Percentiles rank a stretch among this genome's conserved stretches.
These are phyloP conservation scores for Penicillium freii DNA, from an alignment of 2,329 filamentous ascomycete species.

Conservation along the genomic window DNA sequence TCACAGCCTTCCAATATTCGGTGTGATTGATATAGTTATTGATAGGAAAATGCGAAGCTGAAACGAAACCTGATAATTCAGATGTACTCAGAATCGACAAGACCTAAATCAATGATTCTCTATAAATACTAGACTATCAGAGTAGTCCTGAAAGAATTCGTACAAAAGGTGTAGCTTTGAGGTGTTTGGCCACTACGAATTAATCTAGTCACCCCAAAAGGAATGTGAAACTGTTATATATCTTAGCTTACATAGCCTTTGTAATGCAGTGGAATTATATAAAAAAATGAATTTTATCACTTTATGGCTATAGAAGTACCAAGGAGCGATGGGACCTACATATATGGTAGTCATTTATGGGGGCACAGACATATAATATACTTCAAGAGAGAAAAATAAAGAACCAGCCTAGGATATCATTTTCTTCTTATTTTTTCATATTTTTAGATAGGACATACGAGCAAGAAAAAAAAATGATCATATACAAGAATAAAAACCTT, in stretches of 20 bases:
- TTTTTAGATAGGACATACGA: neutral
- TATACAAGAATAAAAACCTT: no score
- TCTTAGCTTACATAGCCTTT: no score
- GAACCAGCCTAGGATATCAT: neutral
- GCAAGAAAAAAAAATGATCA: rapidly evolving
- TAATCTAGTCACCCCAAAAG: neutral
- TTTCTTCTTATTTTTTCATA: neutral
- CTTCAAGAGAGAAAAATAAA: neutral
- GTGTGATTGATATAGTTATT: neutral
- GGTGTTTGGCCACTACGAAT: neutral
- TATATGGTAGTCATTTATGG: no score
- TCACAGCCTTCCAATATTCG: neutral
- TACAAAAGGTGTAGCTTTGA: neutral
- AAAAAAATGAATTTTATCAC: neutral
- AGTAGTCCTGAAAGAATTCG: neutral
- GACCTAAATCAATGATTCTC: neutral
- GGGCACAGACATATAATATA: neutral
- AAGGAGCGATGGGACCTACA: neutral
- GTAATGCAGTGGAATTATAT: rapidly evolving
- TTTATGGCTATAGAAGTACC: neutral
- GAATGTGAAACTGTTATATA: neutral
- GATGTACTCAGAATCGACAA: neutral
- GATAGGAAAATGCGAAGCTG: neutral
- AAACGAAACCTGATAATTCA: neutral
- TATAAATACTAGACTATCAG: neutral